Evolutionary conservation across 352 stramenopile genomes (phyloP).

Genomic region (Phytophthora pisi): DNA sequence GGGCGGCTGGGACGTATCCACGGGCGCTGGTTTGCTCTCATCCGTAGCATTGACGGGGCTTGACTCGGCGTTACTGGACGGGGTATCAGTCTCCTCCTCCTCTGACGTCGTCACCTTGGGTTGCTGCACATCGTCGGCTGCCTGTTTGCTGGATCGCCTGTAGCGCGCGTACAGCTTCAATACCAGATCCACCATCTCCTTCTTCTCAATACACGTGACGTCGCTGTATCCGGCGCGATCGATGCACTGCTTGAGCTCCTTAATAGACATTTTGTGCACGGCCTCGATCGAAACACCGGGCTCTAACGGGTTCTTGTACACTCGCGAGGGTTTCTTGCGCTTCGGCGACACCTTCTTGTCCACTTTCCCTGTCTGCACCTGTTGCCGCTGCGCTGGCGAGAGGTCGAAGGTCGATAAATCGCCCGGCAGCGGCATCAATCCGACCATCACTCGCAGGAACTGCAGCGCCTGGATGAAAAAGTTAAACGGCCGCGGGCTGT

Average conservation of each 20-base stretch:
- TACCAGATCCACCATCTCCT: conserved; percentile 83
- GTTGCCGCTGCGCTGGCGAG: conserved; percentile 37
- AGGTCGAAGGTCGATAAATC: conserved; percentile 60
- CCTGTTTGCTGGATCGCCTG: conserved; percentile 56
- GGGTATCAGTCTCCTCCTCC: conserved; percentile 12
- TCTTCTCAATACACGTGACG: conserved; percentile 81
- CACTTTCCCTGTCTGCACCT: conserved; percentile 14
- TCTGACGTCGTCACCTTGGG: conserved; percentile 6
- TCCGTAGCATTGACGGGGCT: background rate
- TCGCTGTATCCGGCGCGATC: conserved; percentile 74
- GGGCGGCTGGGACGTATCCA: conserved; percentile 11
- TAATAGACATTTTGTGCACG: conserved; percentile 76
- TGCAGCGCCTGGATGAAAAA: conserved; percentile 83
- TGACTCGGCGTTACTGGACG: conserved; percentile 4
- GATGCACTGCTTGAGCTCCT: conserved; percentile 81
- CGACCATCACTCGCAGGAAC: conserved; percentile 83
- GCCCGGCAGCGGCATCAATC: conserved; percentile 63
- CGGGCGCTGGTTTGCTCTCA: conserved; percentile 18
- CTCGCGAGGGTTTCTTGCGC: conserved; percentile 43
- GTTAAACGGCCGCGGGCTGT: conserved; percentile 75
- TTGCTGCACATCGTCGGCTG: conserved; percentile 32
- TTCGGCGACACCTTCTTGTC: conserved; percentile 28
- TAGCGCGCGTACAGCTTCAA: conserved; percentile 81
- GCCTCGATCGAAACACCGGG: conserved; percentile 59
- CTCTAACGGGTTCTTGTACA: conserved; percentile 76